These are phyloP conservation scores for Lagenaria siceraria DNA, from an alignment of 306 rosid genomes.

Conservation along the genomic window DNA sequence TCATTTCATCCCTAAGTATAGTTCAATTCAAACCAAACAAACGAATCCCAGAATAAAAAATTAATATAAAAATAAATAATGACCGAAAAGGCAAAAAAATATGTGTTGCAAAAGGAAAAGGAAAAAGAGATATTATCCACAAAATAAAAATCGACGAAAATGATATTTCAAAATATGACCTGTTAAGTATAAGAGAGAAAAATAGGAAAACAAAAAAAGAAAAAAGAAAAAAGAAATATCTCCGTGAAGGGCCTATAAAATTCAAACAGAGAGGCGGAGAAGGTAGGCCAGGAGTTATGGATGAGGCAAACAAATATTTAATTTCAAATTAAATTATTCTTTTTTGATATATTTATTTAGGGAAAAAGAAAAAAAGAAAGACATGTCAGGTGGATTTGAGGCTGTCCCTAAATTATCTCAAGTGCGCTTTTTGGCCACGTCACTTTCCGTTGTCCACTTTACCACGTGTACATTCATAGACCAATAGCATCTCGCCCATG, in stretches of 20 bases:
- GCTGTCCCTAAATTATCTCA: neutral
- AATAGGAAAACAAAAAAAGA: too few species aligned
- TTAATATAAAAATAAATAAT: too few species aligned
- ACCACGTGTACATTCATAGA: neutral
- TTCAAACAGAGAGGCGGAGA: neutral
- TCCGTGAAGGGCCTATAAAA: neutral
- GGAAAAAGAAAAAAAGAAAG: neutral
- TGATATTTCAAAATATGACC: neutral
- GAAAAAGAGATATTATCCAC: too few species aligned
- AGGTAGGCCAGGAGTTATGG: neutral
- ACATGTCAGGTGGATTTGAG: slow-evolving; percentile 4
- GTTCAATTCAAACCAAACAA: too few species aligned
- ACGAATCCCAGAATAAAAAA: too few species aligned
- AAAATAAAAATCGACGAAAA: too few species aligned
- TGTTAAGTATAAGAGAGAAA: neutral
- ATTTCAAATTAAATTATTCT: neutral
- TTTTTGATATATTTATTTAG: too few species aligned
- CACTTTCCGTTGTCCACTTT: neutral
- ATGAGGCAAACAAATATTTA: neutral
- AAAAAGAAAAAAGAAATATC: neutral
- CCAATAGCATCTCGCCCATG: neutral
- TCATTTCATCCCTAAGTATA: too few species aligned
- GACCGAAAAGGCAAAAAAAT: neutral
- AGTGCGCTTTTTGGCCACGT: slow-evolving; percentile 10
- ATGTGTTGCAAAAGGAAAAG: neutral